Evolutionary conservation across 805 yeast species (phyloP).

Genomic region (Saccharomycopsis oosterbeekiorum): DNA sequence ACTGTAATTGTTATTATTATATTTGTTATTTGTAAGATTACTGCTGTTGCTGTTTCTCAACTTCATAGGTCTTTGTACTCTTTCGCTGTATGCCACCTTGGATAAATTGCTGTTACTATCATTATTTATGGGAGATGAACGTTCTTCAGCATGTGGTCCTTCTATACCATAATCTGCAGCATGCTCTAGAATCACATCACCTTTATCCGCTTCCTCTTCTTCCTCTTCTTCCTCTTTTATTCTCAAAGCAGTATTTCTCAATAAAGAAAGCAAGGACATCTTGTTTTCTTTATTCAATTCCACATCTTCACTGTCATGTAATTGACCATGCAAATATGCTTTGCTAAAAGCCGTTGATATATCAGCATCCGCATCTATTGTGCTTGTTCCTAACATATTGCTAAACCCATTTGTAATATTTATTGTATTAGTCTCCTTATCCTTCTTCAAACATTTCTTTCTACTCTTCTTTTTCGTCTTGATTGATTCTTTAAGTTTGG

Average conservation of each 20-base stretch:
- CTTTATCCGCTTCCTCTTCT: background rate
- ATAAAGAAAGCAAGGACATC: conserved; percentile 10
- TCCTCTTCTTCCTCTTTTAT: conserved; percentile 16
- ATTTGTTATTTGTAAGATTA: background rate
- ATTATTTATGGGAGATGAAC: background rate
- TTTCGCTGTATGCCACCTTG: background rate
- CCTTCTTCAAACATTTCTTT: background rate
- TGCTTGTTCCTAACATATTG: background rate
- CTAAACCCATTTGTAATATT: background rate
- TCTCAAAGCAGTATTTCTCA: conserved; percentile 14
- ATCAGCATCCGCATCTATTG: background rate
- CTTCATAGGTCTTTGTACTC: background rate
- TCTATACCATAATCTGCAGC: background rate
- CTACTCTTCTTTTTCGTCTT: background rate
- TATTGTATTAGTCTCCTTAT: background rate
- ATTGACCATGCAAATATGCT: background rate
- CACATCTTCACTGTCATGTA: background rate
- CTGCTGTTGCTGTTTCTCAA: background rate
- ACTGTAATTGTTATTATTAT: background rate
- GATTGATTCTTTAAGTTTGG: background rate
- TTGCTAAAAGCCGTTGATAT: background rate
- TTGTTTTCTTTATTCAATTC: conserved; percentile 2
- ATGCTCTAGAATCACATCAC: background rate
- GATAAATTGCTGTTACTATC: background rate
- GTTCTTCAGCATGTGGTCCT: background rate